Evolutionary conservation across 1,284 basidiomycete genomes (phyloP).

Genomic region (Pseudozyma hubeiensis): DNA sequence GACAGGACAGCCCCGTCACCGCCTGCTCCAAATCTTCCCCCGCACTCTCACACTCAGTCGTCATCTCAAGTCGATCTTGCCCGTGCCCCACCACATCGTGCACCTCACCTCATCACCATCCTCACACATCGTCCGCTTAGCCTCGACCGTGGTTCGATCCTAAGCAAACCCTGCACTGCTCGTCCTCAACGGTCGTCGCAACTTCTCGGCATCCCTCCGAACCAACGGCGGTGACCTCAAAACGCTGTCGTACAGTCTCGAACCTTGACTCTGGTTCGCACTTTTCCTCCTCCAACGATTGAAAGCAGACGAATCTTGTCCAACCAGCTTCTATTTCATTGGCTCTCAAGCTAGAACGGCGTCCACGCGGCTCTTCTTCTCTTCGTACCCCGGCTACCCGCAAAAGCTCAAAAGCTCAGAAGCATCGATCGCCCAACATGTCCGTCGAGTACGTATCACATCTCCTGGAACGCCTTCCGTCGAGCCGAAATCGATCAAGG

Average conservation of each 20-base stretch:
- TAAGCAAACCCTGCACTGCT: no score
- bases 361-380: neutral
- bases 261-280: no score
- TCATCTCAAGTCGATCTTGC: neutral
- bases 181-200: neutral
- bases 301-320: no score
- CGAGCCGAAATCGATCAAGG: no score
- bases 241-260: neutral
- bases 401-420: neutral
- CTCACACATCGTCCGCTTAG: neutral
- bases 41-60: neutral
- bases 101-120: neutral
- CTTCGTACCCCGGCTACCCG: neutral
- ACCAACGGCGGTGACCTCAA: conserved; percentile 5
- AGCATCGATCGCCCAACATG: conserved; percentile 29
- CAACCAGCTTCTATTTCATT: no score
- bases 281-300: no score
- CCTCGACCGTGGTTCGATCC: no score
- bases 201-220: neutral
- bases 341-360: no score
- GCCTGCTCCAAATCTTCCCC: neutral
- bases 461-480: no score
- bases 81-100: neutral
- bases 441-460: conserved; percentile 58
- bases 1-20: no score